Percentiles rank a stretch among this genome's conserved stretches.
Conservation (phyloP, 2,329 filamentous ascomycete genomes). For the Pestalotiopsis sp. region DNA sequence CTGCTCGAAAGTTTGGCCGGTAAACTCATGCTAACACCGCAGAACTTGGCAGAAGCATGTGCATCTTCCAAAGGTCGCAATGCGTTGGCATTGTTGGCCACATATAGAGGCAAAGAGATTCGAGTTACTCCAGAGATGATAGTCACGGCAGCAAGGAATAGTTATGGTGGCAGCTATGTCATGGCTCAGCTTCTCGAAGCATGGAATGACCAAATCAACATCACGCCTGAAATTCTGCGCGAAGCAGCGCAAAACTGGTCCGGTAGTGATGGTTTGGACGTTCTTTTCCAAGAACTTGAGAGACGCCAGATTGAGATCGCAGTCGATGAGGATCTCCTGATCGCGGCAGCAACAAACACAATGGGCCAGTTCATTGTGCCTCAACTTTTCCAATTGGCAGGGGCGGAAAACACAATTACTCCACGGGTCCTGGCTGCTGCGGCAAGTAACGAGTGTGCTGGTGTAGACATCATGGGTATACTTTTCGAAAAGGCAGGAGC, state of each 20-base stretch:
- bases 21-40: too few relatives aligned
- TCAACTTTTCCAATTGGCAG: too few relatives aligned
- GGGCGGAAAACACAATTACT: too few relatives aligned
- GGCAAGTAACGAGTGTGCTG: too few relatives aligned
- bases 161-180: not conserved
- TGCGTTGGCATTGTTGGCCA: not conserved
- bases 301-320: too few relatives aligned
- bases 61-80: not conserved
- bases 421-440: too few relatives aligned
- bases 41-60: not conserved
- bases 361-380: too few relatives aligned
- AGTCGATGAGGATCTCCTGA: too few relatives aligned
- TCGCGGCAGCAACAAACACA: too few relatives aligned
- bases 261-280: not conserved
- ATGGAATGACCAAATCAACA: not conserved
- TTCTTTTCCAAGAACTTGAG: too few relatives aligned
- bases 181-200: not conserved
- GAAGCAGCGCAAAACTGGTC: not conserved
- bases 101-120: not conserved
- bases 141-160: not conserved
- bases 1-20: not conserved
- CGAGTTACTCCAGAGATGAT: not conserved
- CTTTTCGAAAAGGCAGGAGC: not conserved
- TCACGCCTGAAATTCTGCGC: not conserved
- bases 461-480: not conserved